These are phyloP conservation scores for Poronia punctata DNA, from an alignment of 495 filamentous ascomycete species.

Conservation along the genomic window DNA sequence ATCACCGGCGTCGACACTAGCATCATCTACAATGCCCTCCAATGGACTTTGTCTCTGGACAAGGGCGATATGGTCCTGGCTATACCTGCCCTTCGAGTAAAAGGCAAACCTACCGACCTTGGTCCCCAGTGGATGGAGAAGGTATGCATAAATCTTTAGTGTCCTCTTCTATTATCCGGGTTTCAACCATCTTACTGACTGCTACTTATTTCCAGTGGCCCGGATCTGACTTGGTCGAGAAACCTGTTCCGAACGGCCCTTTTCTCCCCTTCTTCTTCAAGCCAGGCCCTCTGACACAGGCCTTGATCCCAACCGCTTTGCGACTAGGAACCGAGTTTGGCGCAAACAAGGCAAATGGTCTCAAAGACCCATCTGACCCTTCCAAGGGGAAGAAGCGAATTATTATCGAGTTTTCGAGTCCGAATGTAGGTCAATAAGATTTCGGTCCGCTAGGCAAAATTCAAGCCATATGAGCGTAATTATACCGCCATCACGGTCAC, in stretches of 20 bases:
- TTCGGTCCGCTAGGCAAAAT: too few species aligned
- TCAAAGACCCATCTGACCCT: conserved; percentile 61
- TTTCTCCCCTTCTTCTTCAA: conserved; percentile 83
- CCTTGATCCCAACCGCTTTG: conserved; percentile 59
- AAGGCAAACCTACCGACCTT: conserved; percentile 72
- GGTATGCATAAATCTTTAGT: conserved; percentile 26
- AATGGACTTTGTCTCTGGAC: conserved; percentile 78
- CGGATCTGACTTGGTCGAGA: conserved; percentile 62
- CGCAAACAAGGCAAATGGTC: conserved; percentile 55
- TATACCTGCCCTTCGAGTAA: conserved; percentile 71
- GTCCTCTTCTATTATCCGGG: too few species aligned
- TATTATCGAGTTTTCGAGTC: conserved; percentile 31
- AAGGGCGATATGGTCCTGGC: conserved; percentile 84
- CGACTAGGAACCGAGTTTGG: conserved; percentile 57
- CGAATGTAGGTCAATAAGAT: conserved; percentile 36
- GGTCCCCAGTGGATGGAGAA: conserved; percentile 64
- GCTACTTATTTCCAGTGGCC: conserved; percentile 49
- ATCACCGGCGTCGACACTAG: conserved; percentile 64
- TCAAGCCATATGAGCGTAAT: conserved; percentile 55
- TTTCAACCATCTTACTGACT: conserved; percentile 5
- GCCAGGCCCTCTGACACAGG: conserved; percentile 46
- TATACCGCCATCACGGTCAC: conserved; percentile 54
- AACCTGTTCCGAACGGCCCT: conserved; percentile 53
- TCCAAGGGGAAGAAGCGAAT: conserved; percentile 65
- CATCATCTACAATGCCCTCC: conserved; percentile 69